A percentile compares a stretch with the other conserved stretches of the same genome.
Evolutionary conservation across 371 early-diverging fungal genomes (phyloP).

Genomic region (Mortierella sp.): DNA sequence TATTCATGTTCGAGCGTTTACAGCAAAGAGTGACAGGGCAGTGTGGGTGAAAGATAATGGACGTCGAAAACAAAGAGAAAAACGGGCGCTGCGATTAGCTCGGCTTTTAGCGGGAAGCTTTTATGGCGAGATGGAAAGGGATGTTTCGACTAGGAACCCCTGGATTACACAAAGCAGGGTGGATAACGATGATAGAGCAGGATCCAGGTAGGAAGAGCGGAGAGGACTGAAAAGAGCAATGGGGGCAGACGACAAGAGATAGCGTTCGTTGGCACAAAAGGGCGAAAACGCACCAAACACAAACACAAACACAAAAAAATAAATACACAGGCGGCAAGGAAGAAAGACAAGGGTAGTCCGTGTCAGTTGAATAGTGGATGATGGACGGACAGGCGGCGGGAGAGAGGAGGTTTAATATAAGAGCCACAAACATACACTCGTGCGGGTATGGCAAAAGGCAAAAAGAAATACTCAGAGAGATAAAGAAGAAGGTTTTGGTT

Average conservation of each 20-base stretch:
- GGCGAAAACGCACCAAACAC: not conserved
- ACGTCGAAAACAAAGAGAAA: not conserved
- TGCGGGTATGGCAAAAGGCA: slow-evolving; percentile 1
- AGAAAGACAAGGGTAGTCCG: too few species aligned
- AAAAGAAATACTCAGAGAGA: not conserved
- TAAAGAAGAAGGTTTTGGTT: not conserved
- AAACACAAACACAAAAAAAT: too few species aligned
- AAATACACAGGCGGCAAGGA: not conserved
- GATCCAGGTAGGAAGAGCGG: not conserved
- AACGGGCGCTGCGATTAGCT: not conserved
- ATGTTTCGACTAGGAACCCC: not conserved
- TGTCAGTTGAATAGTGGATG: not conserved
- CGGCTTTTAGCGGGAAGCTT: not conserved
- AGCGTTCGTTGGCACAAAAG: not conserved
- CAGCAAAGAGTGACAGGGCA: not conserved
- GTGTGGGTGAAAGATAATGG: slow-evolving; percentile 3
- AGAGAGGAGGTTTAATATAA: slow-evolving; percentile 10
- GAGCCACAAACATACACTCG: slow-evolving; percentile 4
- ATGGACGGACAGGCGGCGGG: not conserved
- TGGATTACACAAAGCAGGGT: not conserved
- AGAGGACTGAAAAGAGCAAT: not conserved
- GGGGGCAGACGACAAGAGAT: too few species aligned
- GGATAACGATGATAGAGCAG: not conserved
- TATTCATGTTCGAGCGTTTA: slow-evolving; percentile 1
- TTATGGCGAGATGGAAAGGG: not conserved